phyloP scores from a whole-genome alignment of 768 basidiomycete species.

The Lactarius hatsudake region DNA sequence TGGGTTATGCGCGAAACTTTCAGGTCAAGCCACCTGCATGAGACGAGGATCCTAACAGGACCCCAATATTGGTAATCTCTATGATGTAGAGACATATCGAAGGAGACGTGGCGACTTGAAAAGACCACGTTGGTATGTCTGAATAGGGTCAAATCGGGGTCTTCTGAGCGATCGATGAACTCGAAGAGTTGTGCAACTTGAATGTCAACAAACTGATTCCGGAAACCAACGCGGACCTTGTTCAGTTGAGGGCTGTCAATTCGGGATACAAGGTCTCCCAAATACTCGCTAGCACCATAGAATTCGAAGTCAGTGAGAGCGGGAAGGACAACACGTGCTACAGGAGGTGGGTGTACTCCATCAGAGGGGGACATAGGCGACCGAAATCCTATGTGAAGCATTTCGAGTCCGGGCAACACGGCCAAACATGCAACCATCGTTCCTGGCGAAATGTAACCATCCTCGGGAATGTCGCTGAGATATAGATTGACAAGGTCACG shows the following conservation, averaged over 20 bases:
- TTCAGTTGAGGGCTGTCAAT: slow-evolving; percentile 3
- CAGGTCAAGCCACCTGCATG: neutral
- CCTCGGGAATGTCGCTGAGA: neutral
- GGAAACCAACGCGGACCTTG: neutral
- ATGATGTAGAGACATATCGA: neutral
- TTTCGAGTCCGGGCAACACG: neutral
- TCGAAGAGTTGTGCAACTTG: neutral
- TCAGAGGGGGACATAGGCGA: neutral
- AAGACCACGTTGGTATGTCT: neutral
- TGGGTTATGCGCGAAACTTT: neutral
- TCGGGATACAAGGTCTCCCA: slow-evolving; percentile 8
- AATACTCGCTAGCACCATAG: neutral
- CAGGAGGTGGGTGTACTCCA: neutral
- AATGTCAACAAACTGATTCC: neutral
- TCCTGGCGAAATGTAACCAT: neutral
- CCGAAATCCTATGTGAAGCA: neutral
- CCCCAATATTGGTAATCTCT: too few species aligned
- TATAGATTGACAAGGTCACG: neutral
- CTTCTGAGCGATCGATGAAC: neutral
- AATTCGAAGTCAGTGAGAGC: slow-evolving; percentile 3
- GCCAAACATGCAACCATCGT: neutral
- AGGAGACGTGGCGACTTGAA: neutral
- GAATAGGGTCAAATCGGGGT: neutral
- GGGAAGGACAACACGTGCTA: neutral
- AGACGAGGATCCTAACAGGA: neutral